Base-by-base conservation (phyloP, 1,139 yeast genomes). In the Yamadazyma oceani region DNA sequence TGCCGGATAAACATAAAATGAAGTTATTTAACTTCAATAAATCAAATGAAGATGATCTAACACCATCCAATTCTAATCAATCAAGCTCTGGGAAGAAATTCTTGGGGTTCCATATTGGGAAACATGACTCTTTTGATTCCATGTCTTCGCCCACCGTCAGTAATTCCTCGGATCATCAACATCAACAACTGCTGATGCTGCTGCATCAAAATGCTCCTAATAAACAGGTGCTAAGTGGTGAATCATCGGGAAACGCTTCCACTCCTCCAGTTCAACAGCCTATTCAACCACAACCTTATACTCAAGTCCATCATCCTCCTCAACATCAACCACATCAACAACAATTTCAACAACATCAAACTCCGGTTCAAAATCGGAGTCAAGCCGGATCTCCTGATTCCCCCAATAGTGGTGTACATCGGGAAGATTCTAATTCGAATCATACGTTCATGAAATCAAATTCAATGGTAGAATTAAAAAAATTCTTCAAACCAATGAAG, bases 1-100 rank as follows among this genome's bases (percentile, higher is more conserved):
- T 71, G 77, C 75, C 75, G 30, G 77, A 71, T 46, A 67, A 66
- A 58, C 75, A 68, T 52, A 69, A 68, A 48, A 58, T 68, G 51
- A 69, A 70, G 57, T 54, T 71, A 36, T 65, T 67, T 43, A 62
- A 60, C 43, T 64, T 66, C 48, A 63, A 62, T 42, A 54, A 51
- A 36, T 49, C 59, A 10, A 43, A 42, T 30, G 49, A 55, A 3
- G 45, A 45, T 5, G 66, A 58, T 15, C 50, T 64, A 38, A 55
- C 63, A 7, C 68, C 67, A 3, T 58, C 66, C 3, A 57, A 62
- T n/a, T 60, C 71, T 29, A 62, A 65, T 45, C 65, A 58, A 27
- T 55, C 65, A 6, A 53, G 51, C 32, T 41, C 50, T 23, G 44
- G 48, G 19, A 50, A 65, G 39, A 63, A 63, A 41, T 63, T 64